Percentiles rank a stretch among this genome's conserved stretches.
These are phyloP conservation scores for Penicillium capsulatum DNA, from an alignment of 2,329 filamentous ascomycete species.

Conservation along the genomic window DNA sequence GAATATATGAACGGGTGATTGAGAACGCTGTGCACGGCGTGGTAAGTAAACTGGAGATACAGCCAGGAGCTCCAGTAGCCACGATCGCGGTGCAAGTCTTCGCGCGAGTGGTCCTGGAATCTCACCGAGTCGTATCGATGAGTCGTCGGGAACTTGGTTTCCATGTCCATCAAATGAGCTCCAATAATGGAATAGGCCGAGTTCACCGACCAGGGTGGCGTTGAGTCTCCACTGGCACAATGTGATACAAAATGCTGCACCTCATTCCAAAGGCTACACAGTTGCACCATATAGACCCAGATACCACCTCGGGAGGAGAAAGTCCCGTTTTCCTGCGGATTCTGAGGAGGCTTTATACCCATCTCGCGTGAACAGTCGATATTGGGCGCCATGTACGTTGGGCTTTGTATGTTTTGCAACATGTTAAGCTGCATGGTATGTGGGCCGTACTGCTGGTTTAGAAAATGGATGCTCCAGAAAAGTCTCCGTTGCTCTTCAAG, in stretches of 20 bases:
- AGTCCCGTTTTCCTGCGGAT: constrained; percentile 45
- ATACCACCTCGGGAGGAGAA: constrained; percentile 44
- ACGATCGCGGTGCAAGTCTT: constrained; percentile 38
- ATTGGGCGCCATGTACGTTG: constrained; percentile 21
- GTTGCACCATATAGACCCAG: constrained; percentile 49
- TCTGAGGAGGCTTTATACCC: constrained; percentile 38
- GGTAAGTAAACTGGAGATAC: constrained; percentile 30
- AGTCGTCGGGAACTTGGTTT: constrained; percentile 43
- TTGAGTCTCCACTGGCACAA: constrained; percentile 46
- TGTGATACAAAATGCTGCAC: constrained; percentile 45
- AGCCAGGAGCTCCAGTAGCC: constrained; percentile 33
- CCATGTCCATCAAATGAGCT: constrained; percentile 50
- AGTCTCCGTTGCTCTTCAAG: constrained; percentile 46
- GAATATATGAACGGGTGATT: constrained; percentile 41
- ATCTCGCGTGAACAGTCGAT: constrained; percentile 24
- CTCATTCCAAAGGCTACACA: constrained; percentile 50
- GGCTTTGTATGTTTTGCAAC: constrained; percentile 41
- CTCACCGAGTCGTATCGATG: constrained; percentile 51
- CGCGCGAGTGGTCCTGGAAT: constrained; percentile 48
- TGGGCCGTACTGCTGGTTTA: constrained; percentile 49
- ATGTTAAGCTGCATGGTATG: constrained; percentile 44
- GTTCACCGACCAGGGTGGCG: constrained; percentile 50
- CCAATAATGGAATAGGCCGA: constrained; percentile 50
- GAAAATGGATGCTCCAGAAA: constrained; percentile 50
- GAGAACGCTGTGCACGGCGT: constrained; percentile 29